Conservation (phyloP, 148 eudicot genomes). For the Rhododendron griersonianum region DNA sequence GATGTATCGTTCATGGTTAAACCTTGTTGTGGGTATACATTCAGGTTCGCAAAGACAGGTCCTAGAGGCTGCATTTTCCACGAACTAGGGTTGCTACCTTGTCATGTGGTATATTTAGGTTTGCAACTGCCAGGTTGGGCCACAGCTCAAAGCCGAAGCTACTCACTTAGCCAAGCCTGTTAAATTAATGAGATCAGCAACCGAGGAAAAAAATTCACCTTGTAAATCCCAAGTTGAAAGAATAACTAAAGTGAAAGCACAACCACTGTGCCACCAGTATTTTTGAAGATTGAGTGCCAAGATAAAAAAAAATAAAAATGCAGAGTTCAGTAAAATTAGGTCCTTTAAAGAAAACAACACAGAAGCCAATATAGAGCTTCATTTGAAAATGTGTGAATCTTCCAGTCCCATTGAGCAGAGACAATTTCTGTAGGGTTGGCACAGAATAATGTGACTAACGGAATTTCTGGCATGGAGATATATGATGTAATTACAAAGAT, state of each 20-base stretch:
- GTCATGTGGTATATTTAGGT: neutral
- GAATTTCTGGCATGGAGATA: neutral
- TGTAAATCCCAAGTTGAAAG: neutral
- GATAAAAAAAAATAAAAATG: neutral
- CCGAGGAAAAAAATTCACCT: neutral
- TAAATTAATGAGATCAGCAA: neutral
- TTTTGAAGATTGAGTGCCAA: neutral
- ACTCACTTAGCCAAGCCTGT: neutral
- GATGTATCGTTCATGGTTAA: neutral
- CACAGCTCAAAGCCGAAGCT: neutral
- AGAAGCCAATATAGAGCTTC: neutral
- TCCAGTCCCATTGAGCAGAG: neutral
- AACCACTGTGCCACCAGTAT: neutral
- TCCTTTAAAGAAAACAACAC: neutral
- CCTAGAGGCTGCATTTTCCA: neutral
- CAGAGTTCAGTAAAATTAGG: neutral
- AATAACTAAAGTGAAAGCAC: neutral
- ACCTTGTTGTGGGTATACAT: neutral
- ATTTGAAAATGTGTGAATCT: neutral
- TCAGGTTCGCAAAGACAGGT: neutral
- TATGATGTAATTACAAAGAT: neutral
- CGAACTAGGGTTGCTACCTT: neutral
- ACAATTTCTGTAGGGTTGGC: neutral
- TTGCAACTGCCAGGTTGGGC: neutral
- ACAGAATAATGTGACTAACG: neutral